Evolutionary conservation across 768 basidiomycete species (phyloP), one percentile per base, ranked within the genome.

Genomic region (Termitomyces titanicus): DNA sequence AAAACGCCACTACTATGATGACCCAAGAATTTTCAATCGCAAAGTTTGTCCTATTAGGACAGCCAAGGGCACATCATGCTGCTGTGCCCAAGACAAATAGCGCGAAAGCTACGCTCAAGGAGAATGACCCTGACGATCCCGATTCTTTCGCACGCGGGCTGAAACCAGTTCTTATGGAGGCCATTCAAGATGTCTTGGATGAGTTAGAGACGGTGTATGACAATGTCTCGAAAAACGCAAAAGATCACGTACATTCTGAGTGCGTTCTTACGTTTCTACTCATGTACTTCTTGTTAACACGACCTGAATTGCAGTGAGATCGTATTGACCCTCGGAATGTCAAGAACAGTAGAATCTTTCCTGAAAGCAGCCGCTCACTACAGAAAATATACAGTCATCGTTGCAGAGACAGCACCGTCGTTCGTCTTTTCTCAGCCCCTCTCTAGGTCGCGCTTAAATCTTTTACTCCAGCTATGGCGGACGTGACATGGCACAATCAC

Each of bases 231-330:
- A 96, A 92, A 75, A 92, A 90, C 63, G 93, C 95, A 2, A 89
- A 85, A 70, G 94, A 97, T 68, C 95, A 98, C 67, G 90, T 99
- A 56, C 96, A 98, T 69, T 93, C 94, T n/a, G 94, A 97, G 96
- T 98, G 66, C 68, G 92, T 74, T 1, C 47, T 35, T 38, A 42
- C 33, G 35, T 35, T 13, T 5, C 42, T 50, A 3, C 40, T 39
- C 22, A 13, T 46, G 3, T 49, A 39, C 7, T 51, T 53, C n/a
- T 13, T 25, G 45, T 42, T 61, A 33, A 55, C 13, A 38, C 29
- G 47, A 33, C n/a, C 50, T 39, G 49, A 3, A 64, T 96, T 20
- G 2, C 25, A 61, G 96, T 61, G 96, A 98, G 72, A 94, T 98
- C 62, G 92, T 99, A 59, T 70, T 96, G 52, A 96, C 92, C 2